A percentile compares a stretch with the other conserved stretches of the same genome.
Evolutionary conservation across 2,329 filamentous ascomycete genomes (phyloP).

Genomic region (Xylaria sp.): DNA sequence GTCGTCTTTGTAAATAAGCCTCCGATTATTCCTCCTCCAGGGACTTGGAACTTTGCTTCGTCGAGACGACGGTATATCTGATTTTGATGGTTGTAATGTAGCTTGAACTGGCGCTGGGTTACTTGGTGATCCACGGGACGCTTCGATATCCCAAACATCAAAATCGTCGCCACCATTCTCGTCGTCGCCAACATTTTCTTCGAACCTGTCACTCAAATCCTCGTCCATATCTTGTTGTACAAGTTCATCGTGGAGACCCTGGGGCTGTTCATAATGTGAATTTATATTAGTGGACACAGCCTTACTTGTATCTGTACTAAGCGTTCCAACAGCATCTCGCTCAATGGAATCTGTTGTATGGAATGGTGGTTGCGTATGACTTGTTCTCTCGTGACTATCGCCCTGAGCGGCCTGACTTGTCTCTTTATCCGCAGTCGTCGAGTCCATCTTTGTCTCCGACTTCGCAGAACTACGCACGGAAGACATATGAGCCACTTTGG

Average conservation of each 20-base stretch:
- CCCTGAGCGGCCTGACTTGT: slow-evolving; percentile 34
- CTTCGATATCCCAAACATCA: slow-evolving; percentile 69
- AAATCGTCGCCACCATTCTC: slow-evolving; percentile 50
- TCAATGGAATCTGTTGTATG: slow-evolving; percentile 32
- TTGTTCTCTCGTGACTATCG: slow-evolving; percentile 34
- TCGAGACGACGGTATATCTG: slow-evolving; percentile 40
- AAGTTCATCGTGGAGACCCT: slow-evolving; percentile 40
- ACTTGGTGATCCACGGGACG: slow-evolving; percentile 58
- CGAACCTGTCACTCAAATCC: slow-evolving; percentile 32
- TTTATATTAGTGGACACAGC: slow-evolving; percentile 18
- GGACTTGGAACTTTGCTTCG: slow-evolving; percentile 54
- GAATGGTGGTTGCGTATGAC: slow-evolving; percentile 32
- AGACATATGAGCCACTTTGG: slow-evolving; percentile 8
- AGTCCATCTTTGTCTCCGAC: slow-evolving; percentile 21
- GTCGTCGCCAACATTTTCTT: slow-evolving; percentile 34
- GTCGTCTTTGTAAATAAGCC: slow-evolving; percentile 50
- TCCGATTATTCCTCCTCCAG: slow-evolving; percentile 53
- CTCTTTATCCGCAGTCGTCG: slow-evolving; percentile 37
- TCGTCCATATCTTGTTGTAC: slow-evolving; percentile 36
- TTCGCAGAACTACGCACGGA: slow-evolving; percentile 28
- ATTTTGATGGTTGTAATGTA: slow-evolving; percentile 28
- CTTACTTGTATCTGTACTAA: slow-evolving; percentile 32
- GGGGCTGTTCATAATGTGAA: slow-evolving; percentile 15
- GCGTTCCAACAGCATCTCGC: slow-evolving; percentile 35
- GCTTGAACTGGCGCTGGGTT: slow-evolving; percentile 40